Evolutionary conservation across 164 flowering plant genomes (phyloP).

Genomic region (Magnolia changhungtana): DNA sequence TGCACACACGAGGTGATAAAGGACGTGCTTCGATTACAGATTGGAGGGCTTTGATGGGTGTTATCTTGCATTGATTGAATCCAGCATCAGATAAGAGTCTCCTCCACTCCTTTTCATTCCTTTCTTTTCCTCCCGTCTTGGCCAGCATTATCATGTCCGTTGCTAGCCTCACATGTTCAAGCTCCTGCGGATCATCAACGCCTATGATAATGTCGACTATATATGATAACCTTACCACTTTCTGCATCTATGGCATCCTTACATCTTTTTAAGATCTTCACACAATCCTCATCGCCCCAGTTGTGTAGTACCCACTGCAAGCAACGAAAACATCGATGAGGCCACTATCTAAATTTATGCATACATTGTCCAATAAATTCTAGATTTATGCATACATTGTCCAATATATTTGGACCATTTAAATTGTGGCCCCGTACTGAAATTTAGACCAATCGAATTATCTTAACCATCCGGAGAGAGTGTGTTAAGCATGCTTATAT

Average conservation of each 20-base stretch:
- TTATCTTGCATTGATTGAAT: conserved; percentile 1
- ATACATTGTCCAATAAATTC: no score
- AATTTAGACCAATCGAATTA: background rate
- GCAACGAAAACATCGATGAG: background rate
- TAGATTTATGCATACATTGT: no score
- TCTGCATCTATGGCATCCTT: conserved; percentile 9
- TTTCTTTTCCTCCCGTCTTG: conserved; percentile 15
- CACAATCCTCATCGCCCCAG: conserved; percentile 11
- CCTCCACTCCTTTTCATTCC: conserved; percentile 16
- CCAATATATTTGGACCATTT: no score
- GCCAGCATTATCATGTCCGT: conserved; percentile 17
- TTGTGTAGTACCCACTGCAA: conserved; percentile 11
- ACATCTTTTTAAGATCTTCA: conserved; percentile 11
- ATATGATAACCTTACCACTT: conserved; percentile 17
- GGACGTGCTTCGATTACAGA: conserved; percentile 10
- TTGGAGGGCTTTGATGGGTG: conserved; percentile 9
- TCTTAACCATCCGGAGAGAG: background rate
- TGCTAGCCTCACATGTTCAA: background rate
- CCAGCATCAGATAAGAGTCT: conserved; percentile 9
- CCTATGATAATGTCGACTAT: conserved; percentile 15
- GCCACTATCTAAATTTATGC: background rate
- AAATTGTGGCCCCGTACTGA: background rate
- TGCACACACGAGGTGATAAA: background rate
- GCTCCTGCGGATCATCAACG: background rate
- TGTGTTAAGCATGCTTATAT: background rate